phyloP scores from a whole-genome alignment of 2,329 filamentous ascomycete species.

The Scedosporium apiospermum region DNA sequence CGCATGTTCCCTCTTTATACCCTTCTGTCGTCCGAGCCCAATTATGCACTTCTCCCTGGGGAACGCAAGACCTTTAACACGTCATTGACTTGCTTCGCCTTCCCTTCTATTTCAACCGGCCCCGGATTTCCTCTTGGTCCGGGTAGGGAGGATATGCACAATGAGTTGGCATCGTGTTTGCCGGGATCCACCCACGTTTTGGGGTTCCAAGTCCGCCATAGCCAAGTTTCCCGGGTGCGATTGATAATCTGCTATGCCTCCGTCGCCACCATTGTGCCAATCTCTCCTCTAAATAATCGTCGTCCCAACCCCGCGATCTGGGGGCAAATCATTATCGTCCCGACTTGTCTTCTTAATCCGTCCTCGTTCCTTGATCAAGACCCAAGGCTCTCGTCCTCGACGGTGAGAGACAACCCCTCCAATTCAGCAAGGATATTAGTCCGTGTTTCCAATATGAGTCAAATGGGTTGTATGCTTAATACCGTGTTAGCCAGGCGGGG shows the following conservation, averaged over 20 bases:
- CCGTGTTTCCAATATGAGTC: no score
- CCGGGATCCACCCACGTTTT: slow-evolving; percentile 6
- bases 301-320: no score
- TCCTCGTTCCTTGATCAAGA: no score
- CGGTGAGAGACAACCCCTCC: no score
- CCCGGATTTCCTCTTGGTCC: background rate
- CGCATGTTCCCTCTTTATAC: slow-evolving; percentile 1
- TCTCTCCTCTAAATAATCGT: no score
- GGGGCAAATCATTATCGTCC: no score
- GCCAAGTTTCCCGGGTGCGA: background rate
- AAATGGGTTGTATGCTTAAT: no score
- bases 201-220: background rate
- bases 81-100: slow-evolving; percentile 3
- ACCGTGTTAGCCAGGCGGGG: no score
- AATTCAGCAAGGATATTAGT: no score
- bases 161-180: slow-evolving; percentile 5
- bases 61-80: slow-evolving; percentile 1
- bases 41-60: background rate
- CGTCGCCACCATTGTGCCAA: background rate
- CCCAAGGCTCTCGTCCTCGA: no score
- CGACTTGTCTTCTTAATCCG: no score
- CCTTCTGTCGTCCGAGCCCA: background rate
- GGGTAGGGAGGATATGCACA: slow-evolving; percentile 3
- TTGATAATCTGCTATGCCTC: background rate
- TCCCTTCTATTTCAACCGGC: slow-evolving; percentile 4